These are phyloP conservation scores for Cystobasidium ongulense DNA, from an alignment of 768 basidiomycete genomes.

Conservation along the genomic window DNA sequence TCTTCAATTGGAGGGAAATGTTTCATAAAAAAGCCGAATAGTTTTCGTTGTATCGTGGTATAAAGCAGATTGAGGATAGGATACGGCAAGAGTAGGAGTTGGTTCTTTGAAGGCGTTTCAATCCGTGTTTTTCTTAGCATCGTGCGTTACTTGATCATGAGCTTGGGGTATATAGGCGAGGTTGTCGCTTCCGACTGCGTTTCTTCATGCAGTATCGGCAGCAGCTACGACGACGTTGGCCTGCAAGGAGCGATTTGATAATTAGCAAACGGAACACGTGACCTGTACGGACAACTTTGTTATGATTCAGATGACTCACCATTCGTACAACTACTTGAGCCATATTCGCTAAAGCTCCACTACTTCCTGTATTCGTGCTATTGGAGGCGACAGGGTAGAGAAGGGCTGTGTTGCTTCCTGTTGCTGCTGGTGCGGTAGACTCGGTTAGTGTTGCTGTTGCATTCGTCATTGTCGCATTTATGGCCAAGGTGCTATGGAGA, in stretches of 20 bases:
- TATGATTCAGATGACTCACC: not conserved
- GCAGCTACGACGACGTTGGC: not conserved
- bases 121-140: too few relatives aligned
- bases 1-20: too few relatives aligned
- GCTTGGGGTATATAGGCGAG: not conserved
- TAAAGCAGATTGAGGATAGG: too few relatives aligned
- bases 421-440: not conserved
- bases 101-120: too few relatives aligned
- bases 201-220: not conserved
- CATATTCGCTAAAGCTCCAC: slow-evolving; percentile 5
- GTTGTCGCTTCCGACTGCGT: not conserved
- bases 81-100: too few relatives aligned
- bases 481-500: not conserved
- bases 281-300: not conserved
- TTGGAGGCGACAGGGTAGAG: not conserved
- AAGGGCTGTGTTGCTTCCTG: not conserved
- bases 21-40: too few relatives aligned
- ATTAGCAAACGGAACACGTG: not conserved
- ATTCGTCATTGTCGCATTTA: not conserved
- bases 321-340: slow-evolving; percentile 22
- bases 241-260: not conserved
- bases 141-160: too few relatives aligned
- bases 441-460: not conserved
- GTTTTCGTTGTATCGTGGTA: too few relatives aligned
- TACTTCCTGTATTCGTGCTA: not conserved